Base-by-base conservation (phyloP, 495 filamentous ascomycete genomes). In the Aspergillus cavernicola region DNA sequence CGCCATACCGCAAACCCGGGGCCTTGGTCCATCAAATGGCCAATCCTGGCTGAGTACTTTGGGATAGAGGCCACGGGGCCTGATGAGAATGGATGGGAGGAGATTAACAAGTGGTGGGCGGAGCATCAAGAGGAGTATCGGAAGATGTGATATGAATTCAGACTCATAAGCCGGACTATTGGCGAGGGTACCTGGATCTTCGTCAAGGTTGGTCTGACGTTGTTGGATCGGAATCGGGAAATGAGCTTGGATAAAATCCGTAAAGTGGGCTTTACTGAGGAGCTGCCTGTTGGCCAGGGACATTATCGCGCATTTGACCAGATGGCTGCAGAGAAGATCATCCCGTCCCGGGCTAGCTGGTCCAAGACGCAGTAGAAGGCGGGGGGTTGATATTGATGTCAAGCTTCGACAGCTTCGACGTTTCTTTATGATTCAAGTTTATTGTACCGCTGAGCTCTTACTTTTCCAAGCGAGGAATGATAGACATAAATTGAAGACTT, bases 1-100 rank as follows among this genome's bases (percentile, higher is more conserved):
- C 38, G 63, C 58, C 22, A 90, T 48, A 68, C 6, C 26, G 42
- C 42, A 11, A 53, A 39, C n/a, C 50, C 39, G 10, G 39, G 12
- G 0, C 29, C 39, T 2, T 53, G 28, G 39, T 1, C 18, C 9
- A 1, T 45, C 28, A 19, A 22, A 9, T 53, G 50, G 50, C 50
- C 50, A 0, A 44, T 22, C 4, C 15, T 53, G 19, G 3, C 9
- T 11, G 39, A 26, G 23, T 53, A 53, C 39, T 53, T 53, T 12
- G 50, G 50, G 6, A 39, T 53, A 8, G 8, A 41, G 6, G 50
- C 28, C 6, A 3, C 31, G 11, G 20, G 19, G 2, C 50, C 33
- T 12, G 47, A 40, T 1, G 33, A 44, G 3, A 45, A 53, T 3
- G 50, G 38, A 16, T 53, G 38, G 28, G 16, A 22, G 28, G 39